Conservation (phyloP, 2,329 filamentous ascomycete genomes). For the Apiospora hydei region DNA sequence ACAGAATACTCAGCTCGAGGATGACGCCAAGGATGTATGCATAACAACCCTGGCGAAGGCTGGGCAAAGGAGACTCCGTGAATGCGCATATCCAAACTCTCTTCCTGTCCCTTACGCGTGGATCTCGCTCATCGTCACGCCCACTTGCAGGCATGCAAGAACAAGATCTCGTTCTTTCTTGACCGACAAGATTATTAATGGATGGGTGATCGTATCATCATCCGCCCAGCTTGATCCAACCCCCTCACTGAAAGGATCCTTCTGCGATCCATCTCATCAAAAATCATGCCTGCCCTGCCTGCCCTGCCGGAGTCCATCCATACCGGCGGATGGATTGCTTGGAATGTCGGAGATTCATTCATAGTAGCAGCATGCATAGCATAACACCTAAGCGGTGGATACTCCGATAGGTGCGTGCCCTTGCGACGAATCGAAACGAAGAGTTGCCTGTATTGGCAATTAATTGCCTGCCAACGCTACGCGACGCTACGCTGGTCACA, state of each 20-base stretch:
- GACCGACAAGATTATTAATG: conserved; percentile 18
- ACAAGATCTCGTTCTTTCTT: conserved; percentile 2
- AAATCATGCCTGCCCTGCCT: conserved; percentile 3
- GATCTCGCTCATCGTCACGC: conserved; percentile 9
- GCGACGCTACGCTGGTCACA: not conserved
- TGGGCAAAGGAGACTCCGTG: not conserved
- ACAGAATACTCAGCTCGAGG: not conserved
- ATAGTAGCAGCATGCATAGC: not conserved
- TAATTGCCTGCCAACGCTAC: not conserved
- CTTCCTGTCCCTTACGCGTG: conserved; percentile 6
- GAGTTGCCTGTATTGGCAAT: not conserved
- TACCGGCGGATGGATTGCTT: conserved; percentile 12
- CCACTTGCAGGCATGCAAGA: conserved; percentile 12
- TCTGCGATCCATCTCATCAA: not conserved
- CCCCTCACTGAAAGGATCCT: not conserved
- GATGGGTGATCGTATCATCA: conserved; percentile 11
- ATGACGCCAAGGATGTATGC: conserved; percentile 16
- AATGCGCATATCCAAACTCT: conserved; percentile 7
- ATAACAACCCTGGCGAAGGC: not conserved
- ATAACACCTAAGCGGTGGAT: not conserved
- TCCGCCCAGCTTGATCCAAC: not conserved
- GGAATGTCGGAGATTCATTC: conserved; percentile 16
- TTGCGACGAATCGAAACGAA: not conserved
- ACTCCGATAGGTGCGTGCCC: not conserved
- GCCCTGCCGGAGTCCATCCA: not conserved